Evolutionary conservation across 768 basidiomycete genomes (phyloP).

Genomic region (Serendipita indica): DNA sequence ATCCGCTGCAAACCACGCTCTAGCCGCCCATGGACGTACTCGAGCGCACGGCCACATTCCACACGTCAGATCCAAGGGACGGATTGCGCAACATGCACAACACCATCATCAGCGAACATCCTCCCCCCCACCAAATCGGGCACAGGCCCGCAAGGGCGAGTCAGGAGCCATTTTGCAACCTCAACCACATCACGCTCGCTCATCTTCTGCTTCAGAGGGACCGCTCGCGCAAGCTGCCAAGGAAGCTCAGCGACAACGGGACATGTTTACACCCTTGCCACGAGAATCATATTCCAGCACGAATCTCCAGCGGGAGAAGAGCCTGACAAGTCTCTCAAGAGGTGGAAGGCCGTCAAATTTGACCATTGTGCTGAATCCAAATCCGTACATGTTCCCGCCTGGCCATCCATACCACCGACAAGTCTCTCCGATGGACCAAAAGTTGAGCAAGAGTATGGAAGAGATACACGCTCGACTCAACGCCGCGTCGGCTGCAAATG

Average conservation of each 20-base stretch:
- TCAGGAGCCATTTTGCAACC: not conserved
- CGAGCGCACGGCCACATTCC: not conserved
- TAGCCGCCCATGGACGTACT: not conserved
- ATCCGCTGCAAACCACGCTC: not conserved
- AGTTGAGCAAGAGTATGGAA: conserved; percentile 30
- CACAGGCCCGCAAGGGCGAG: not conserved
- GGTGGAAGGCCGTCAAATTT: conserved; percentile 45
- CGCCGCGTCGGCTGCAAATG: not conserved
- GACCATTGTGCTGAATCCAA: conserved; percentile 56
- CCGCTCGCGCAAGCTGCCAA: conserved; percentile 33
- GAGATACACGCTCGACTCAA: conserved; percentile 27
- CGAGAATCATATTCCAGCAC: conserved; percentile 13
- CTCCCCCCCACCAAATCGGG: not conserved
- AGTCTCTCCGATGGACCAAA: not conserved
- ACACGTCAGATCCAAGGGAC: conserved; percentile 5
- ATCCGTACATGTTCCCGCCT: conserved; percentile 42
- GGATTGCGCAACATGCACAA: too few species aligned
- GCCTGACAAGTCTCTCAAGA: conserved; percentile 39
- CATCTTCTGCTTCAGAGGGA: not conserved
- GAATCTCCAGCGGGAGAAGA: not conserved
- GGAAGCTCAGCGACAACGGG: conserved; percentile 48
- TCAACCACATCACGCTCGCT: not conserved
- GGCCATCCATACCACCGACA: conserved; percentile 40
- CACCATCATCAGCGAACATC: not conserved
- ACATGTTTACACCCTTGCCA: conserved; percentile 32